Evolutionary conservation across 2,329 filamentous ascomycete species (phyloP), one percentile per base, ranked within the genome.

Genomic region (Aspergillus ibericus): DNA sequence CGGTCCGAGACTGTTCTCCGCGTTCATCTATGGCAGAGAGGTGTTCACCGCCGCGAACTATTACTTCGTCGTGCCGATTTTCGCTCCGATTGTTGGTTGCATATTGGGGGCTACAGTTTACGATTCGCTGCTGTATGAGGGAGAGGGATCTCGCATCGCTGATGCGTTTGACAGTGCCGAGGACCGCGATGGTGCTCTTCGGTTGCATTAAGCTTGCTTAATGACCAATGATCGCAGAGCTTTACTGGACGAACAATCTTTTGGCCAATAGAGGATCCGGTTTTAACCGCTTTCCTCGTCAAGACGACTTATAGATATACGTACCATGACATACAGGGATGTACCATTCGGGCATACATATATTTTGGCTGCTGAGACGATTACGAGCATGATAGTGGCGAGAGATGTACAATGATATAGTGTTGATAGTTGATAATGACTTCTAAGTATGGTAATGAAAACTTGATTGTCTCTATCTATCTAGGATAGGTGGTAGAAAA

Each of bases 11-110:
- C 49, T 72, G 15, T 71, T 71, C 60, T 72, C 69, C 13, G 66
- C 70, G 5, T 63, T 70, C 12, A 25, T 72, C 22, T 72, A 72
- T 56, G 70, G 70, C 7, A 55, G 59, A 3, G 70, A 72, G 22
- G 70, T 72, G 0, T 72, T 72, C 15, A 68, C 63, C 0, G 56
- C 70, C 1, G 66, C 60, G 10, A 62, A 63, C 29, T 70, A 66
- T 60, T 72, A 72, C 29, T 72, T 71, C 15, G 35, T 70, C 7
- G 68, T 72, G 13, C 70, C 70, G 3, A 51, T 72, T 0, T 64
- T 72, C 22, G 65, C 68, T 10, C 70, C 70, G 18, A 59, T 72
- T 20, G 12, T 67, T 12, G 70, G 70, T 10, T 71, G 69, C 29
- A 38, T 71, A 5, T 10, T 70, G 2, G 70, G 70, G 0, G 69